Percentiles rank a stretch among this genome's conserved stretches.
Evolutionary conservation across 176 grass and related monocot species (phyloP).

Genomic region (Thinopyrum elongatum): DNA sequence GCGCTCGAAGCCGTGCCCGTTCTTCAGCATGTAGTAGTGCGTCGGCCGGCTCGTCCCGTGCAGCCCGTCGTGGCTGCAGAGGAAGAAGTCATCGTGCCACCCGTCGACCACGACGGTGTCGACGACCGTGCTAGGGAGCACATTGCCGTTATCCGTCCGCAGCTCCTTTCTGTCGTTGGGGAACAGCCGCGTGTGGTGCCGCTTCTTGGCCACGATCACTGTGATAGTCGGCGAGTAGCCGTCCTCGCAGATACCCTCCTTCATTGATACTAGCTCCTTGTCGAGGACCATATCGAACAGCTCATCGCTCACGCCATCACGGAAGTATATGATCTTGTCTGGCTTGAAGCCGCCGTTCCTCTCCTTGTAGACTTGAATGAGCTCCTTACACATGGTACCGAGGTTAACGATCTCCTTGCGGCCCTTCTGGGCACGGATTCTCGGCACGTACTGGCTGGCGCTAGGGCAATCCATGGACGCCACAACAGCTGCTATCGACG

Average conservation of each 20-base stretch:
- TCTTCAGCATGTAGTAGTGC: conserved; percentile 51
- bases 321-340: conserved; percentile 58
- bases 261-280: conserved; percentile 42
- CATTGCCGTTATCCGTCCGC: conserved; percentile 25
- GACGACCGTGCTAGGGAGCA: conserved; percentile 60
- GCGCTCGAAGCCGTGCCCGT: conserved; percentile 38
- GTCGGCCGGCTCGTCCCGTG: conserved; percentile 56
- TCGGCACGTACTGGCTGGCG: conserved; percentile 44
- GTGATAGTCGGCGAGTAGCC: conserved; percentile 52
- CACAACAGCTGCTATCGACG: conserved; percentile 54
- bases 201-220: conserved; percentile 58
- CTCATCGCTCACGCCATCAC: conserved; percentile 57
- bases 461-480: conserved; percentile 33
- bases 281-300: conserved; percentile 55
- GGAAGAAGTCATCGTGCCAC: conserved; percentile 52
- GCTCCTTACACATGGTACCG: conserved; percentile 35
- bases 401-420: conserved; percentile 46
- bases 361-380: conserved; percentile 34
- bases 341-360: conserved; percentile 22
- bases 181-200: conserved; percentile 57
- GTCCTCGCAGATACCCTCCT: conserved; percentile 9
- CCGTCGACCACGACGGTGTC: conserved; percentile 48
- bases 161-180: conserved; percentile 6
- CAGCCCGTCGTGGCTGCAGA: conserved; percentile 58
- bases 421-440: conserved; percentile 37